Evolutionary conservation across 352 stramenopile species (phyloP).

Genomic region (Globisporangium solare): DNA sequence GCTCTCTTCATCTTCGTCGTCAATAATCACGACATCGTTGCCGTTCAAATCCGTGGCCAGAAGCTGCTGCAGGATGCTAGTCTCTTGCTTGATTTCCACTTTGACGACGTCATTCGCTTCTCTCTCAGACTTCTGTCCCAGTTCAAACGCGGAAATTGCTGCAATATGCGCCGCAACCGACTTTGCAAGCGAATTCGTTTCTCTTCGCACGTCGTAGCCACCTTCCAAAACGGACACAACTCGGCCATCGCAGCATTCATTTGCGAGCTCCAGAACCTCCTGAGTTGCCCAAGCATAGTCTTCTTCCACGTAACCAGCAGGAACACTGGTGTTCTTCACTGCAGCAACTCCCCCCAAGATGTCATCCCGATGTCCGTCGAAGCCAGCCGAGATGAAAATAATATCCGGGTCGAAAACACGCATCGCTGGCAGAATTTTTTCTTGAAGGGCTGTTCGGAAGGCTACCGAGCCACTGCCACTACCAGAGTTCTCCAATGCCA

Average conservation of each 20-base stretch:
- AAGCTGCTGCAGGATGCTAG: conserved; percentile 42
- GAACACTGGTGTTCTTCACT: conserved; percentile 71
- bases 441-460: conserved; percentile 54
- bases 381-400: conserved; percentile 87
- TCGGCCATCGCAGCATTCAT: conserved; percentile 72
- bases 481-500: conserved; percentile 71
- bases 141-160: conserved; percentile 63
- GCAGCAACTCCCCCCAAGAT: conserved; percentile 74
- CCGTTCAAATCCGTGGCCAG: conserved; percentile 45
- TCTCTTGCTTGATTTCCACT: conserved; percentile 30
- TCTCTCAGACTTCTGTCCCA: conserved; percentile 18
- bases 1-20: conserved; percentile 19
- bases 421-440: conserved; percentile 76
- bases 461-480: conserved; percentile 55
- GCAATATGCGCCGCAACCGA: conserved; percentile 75
- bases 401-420: conserved; percentile 69
- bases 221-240: conserved; percentile 85
- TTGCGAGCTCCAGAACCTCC: conserved; percentile 70
- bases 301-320: conserved; percentile 76
- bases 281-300: conserved; percentile 80
- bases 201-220: conserved; percentile 74
- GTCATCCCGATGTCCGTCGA: conserved; percentile 84
- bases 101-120: conserved; percentile 3
- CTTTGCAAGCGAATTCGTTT: conserved; percentile 81
- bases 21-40: conserved; percentile 47